These are phyloP conservation scores for Kwoniella sp. DNA, from an alignment of 768 basidiomycete species.

Conservation along the genomic window DNA sequence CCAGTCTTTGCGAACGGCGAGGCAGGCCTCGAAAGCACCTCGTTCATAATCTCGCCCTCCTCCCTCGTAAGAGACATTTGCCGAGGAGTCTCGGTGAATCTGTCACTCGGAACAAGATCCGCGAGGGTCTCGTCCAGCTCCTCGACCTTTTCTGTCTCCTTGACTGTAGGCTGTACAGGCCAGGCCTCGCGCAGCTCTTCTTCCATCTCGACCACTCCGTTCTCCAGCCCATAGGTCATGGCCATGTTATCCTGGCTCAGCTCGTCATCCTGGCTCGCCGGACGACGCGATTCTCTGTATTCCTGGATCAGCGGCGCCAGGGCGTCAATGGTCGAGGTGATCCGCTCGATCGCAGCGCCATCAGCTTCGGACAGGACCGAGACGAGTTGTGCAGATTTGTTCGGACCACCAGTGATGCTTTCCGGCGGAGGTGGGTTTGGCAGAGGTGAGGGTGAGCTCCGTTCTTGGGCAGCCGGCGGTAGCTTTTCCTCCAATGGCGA, in stretches of 20 bases:
- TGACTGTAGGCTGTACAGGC: not conserved
- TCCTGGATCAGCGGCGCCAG: conserved; percentile 12
- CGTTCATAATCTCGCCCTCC: conserved; percentile 34
- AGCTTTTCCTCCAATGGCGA: not conserved
- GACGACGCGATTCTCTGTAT: conserved; percentile 5
- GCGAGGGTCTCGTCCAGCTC: conserved; percentile 29
- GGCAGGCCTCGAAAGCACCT: conserved; percentile 9
- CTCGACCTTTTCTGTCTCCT: conserved; percentile 6
- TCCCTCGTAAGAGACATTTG: conserved; percentile 35
- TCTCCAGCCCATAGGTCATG: not conserved
- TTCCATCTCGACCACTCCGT: conserved; percentile 6
- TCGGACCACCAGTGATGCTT: not conserved
- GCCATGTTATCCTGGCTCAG: not conserved
- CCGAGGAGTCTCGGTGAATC: conserved; percentile 32
- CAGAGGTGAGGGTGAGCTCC: not conserved
- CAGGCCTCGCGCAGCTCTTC: conserved; percentile 7
- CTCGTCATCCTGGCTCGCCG: not conserved
- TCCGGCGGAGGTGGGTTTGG: not conserved
- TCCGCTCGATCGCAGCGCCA: conserved; percentile 1
- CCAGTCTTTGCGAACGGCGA: not conserved
- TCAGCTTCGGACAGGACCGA: conserved; percentile 7
- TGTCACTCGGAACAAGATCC: conserved; percentile 14
- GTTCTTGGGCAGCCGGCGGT: not conserved
- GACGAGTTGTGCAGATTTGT: conserved; percentile 1
- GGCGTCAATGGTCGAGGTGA: conserved; percentile 5